Percentiles rank a stretch among this genome's conserved stretches.
phyloP scores from a whole-genome alignment of 805 yeast genomes.

The Barnettozyma sucrosica region DNA sequence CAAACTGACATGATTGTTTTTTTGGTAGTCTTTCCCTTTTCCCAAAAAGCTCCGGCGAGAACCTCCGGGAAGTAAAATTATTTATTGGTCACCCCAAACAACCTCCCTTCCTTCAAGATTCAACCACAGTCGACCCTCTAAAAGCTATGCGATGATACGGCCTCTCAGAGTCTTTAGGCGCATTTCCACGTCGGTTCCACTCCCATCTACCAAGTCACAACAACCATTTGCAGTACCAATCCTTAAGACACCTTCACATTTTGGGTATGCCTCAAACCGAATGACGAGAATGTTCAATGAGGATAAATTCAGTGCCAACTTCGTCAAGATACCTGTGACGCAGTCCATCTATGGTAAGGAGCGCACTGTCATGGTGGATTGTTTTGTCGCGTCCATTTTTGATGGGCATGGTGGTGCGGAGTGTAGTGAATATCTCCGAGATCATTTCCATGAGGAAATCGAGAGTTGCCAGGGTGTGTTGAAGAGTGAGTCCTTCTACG shows the following conservation, averaged over 20 bases:
- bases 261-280: conserved; percentile 77
- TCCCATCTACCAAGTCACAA: conserved; percentile 2
- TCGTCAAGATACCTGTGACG: conserved; percentile 42
- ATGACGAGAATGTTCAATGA: conserved; percentile 77
- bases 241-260: conserved; percentile 48
- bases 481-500: conserved; percentile 31
- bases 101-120: too few species aligned
- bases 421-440: conserved; percentile 56
- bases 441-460: conserved; percentile 46
- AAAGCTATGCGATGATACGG: conserved; percentile 6
- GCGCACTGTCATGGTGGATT: conserved; percentile 21
- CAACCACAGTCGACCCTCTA: neutral
- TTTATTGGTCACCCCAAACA: neutral
- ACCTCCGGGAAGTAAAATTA: neutral
- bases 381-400: conserved; percentile 70
- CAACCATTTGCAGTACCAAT: conserved; percentile 18
- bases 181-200: conserved; percentile 21
- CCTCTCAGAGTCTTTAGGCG: neutral
- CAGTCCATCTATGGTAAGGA: conserved; percentile 22
- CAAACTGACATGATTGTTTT: neutral
- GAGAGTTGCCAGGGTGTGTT: conserved; percentile 35
- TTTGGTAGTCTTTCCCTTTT: neutral
- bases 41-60: neutral
- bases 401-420: conserved; percentile 95
- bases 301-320: conserved; percentile 67